Evolutionary conservation across 495 filamentous ascomycete genomes (phyloP).

Genomic region (Chaetomium fimeti): DNA sequence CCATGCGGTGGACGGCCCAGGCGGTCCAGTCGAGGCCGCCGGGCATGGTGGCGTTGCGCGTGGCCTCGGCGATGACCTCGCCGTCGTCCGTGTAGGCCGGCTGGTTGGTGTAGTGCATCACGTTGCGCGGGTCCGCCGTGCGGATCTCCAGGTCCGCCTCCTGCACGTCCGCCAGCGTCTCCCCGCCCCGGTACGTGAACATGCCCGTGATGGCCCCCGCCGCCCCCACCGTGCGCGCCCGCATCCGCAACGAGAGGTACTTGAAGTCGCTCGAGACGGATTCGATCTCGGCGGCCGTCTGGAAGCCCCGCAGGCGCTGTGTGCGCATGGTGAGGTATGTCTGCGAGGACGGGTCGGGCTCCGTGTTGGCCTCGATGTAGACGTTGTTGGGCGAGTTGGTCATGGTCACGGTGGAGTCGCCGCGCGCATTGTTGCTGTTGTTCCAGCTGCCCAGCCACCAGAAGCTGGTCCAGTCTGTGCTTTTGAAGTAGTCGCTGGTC

Average conservation of each 20-base stretch:
- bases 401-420: slow-evolving; percentile 51
- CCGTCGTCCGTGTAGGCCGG: slow-evolving; percentile 52
- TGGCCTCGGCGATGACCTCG: slow-evolving; percentile 47
- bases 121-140: slow-evolving; percentile 55
- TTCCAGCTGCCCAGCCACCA: slow-evolving; percentile 64
- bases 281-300: slow-evolving; percentile 66
- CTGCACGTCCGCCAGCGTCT: slow-evolving; percentile 49
- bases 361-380: slow-evolving; percentile 54
- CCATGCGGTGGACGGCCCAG: slow-evolving; percentile 71
- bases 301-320: slow-evolving; percentile 52
- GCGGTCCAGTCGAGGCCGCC: slow-evolving; percentile 54
- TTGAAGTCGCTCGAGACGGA: slow-evolving; percentile 53
- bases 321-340: slow-evolving; percentile 65
- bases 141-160: slow-evolving; percentile 79
- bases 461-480: slow-evolving; percentile 44
- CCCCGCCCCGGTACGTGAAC: slow-evolving; percentile 58
- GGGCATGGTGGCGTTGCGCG: slow-evolving; percentile 49
- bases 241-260: slow-evolving; percentile 62
- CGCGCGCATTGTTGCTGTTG: slow-evolving; percentile 37
- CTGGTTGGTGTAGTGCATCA: slow-evolving; percentile 73
- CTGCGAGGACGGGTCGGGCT: slow-evolving; percentile 36
- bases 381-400: slow-evolving; percentile 64
- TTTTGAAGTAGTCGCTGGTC: slow-evolving; percentile 45
- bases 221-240: slow-evolving; percentile 52
- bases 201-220: slow-evolving; percentile 66